Conservation (phyloP, 2,329 filamentous ascomycete species). For the Penicillium sp. region DNA sequence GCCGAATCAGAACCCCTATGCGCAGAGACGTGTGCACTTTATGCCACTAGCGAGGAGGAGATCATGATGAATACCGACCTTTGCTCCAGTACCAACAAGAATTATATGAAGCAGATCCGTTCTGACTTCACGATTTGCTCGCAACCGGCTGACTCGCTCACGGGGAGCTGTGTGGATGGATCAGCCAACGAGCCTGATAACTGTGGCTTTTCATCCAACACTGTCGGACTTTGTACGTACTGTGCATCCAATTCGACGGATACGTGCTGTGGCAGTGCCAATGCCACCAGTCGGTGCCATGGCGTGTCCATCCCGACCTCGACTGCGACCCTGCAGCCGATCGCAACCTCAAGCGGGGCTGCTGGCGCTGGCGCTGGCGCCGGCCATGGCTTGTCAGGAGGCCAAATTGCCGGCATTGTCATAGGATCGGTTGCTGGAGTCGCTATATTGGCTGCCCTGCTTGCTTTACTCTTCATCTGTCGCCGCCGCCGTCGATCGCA, state of each 20-base stretch:
- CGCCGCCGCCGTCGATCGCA: slow-evolving; percentile 59
- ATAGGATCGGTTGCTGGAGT: slow-evolving; percentile 73
- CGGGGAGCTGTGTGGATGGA: slow-evolving; percentile 70
- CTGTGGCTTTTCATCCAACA: slow-evolving; percentile 75
- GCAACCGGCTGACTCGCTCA: slow-evolving; percentile 74
- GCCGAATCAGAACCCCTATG: slow-evolving; percentile 71
- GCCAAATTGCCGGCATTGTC: slow-evolving; percentile 85
- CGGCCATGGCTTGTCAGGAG: slow-evolving; percentile 64
- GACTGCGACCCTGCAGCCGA: slow-evolving; percentile 58
- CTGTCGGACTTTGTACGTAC: slow-evolving; percentile 78
- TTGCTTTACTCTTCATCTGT: slow-evolving; percentile 58
- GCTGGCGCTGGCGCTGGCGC: slow-evolving; percentile 36
- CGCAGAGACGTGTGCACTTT: slow-evolving; percentile 78
- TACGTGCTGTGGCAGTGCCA: slow-evolving; percentile 84
- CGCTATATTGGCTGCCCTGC: slow-evolving; percentile 64
- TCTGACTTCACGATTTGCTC: slow-evolving; percentile 91
- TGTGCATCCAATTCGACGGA: slow-evolving; percentile 91
- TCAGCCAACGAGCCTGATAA: slow-evolving; percentile 77
- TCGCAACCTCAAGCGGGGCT: slow-evolving; percentile 61
- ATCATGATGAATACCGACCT: slow-evolving; percentile 71
- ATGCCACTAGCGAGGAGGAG: slow-evolving; percentile 72
- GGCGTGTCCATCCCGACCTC: slow-evolving; percentile 71
- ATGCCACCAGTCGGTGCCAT: slow-evolving; percentile 69
- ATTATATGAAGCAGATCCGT: slow-evolving; percentile 73
- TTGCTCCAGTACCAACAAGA: slow-evolving; percentile 64